A percentile compares a stretch with the other conserved stretches of the same genome.
These are phyloP conservation scores for Exophiala calicioides DNA, from an alignment of 2,329 filamentous ascomycete species.

Conservation along the genomic window DNA sequence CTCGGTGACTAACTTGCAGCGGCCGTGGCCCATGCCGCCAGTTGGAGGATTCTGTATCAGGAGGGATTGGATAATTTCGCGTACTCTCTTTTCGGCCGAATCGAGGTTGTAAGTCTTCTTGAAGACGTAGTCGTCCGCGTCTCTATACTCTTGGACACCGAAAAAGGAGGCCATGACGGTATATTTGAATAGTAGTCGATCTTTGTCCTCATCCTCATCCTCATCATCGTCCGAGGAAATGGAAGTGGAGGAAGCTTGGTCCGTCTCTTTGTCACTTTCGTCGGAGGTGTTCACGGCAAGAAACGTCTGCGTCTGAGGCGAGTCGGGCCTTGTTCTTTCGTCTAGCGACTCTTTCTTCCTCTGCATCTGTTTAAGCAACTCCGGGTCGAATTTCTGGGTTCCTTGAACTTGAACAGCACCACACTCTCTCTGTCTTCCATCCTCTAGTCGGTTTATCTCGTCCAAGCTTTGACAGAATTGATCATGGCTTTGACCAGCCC, in stretches of 20 bases:
- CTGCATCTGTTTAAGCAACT: constrained; percentile 8
- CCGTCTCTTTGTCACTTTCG: constrained; percentile 10
- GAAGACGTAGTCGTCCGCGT: constrained; percentile 17
- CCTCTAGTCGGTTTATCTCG: constrained; percentile 17
- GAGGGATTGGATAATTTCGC: constrained; percentile 10
- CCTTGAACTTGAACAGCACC: constrained; percentile 2
- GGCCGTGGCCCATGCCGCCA: constrained; percentile 6
- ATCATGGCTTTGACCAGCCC: no score
- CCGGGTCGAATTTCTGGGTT: constrained; percentile 8
- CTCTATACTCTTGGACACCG: constrained; percentile 18
- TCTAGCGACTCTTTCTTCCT: constrained; percentile 9
- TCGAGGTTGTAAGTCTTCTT: constrained; percentile 12
- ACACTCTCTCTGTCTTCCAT: constrained; percentile 10
- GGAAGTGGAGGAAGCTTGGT: constrained; percentile 4
- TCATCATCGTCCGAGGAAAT: not conserved
- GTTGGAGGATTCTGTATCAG: not conserved
- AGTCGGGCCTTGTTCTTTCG: constrained; percentile 2
- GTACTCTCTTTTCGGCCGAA: constrained; percentile 12
- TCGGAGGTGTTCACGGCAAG: constrained; percentile 2
- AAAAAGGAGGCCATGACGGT: constrained; percentile 15
- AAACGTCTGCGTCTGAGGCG: constrained; percentile 3
- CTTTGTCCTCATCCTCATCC: constrained; percentile 10
- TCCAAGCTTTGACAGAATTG: constrained; percentile 9
- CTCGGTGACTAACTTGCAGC: constrained; percentile 4
- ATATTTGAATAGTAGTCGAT: constrained; percentile 19